Evolutionary conservation across 2,329 filamentous ascomycete species (phyloP), one percentile per base, ranked within the genome.

Genomic region (Sporothrix phasma): DNA sequence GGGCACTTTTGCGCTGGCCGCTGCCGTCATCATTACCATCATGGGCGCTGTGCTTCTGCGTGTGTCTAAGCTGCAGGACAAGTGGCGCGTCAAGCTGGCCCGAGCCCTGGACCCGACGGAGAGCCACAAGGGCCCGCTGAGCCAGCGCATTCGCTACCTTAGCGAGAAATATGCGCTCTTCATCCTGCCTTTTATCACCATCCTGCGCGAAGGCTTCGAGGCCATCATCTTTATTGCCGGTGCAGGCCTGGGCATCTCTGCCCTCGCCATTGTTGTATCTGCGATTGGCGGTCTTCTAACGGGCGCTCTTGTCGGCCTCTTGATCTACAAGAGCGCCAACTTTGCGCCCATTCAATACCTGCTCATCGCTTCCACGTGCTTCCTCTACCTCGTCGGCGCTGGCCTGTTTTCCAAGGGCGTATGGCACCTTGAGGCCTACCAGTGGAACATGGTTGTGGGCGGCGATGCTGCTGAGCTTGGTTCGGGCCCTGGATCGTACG

Each of bases 331-430:
- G 54, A 63, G 66, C 41, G 64, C 66, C 11, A 64, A 65, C 24
- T 46, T 66, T 54, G 65, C 65, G 5, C 66, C 66, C 2, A 65
- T 68, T 26, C 66, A 66, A 37, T 68, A 68, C 67, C 94, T 95
- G 79, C 79, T 95, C n/a, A 85, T 94, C 67, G 76, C 84, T 29
- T 92, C 89, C 0, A 94, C 91, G 1, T 92, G 89, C 72, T 82
- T 95, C 70, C 77, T 96, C 13, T 95, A 96, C 72, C 84, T 95
- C 11, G 88, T 96, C 10, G 88, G 89, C 3, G 90, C 89, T 0
- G 90, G 90, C 47, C 81, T 95, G 37, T 91, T 94, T 75, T 92
- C 89, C 4, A 85, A 86, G 63, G 83, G 84, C 1, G 82, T 94
- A 22, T 92, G 90, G 88, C 83, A 79, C 68, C 83, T 95, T 61